Base-by-base conservation (phyloP, 495 filamentous ascomycete species). In the Penicillium bialowiezense region DNA sequence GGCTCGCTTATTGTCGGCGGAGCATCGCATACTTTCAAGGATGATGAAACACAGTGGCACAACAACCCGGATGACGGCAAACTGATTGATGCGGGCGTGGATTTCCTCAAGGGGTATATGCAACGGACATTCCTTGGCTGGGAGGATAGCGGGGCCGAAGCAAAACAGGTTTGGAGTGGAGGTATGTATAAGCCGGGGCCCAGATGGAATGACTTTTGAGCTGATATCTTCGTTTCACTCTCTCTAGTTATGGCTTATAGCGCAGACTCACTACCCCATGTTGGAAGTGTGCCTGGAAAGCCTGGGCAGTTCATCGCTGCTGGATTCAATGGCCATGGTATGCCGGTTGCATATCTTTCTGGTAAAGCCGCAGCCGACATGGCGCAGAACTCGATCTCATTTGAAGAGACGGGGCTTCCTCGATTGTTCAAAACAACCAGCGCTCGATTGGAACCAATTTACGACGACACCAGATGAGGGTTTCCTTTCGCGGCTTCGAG, bases 1-100 rank as follows among this genome's bases (percentile, higher is more conserved):
- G 79, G 89, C n/a, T 66, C 87, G 15, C 88, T 90, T 10, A 84
- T 89, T 13, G 86, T 88, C 13, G 87, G 85, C 1, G 69, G 86
- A 3, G 79, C 74, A 0, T 71, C 75, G 29, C 68, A 73, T 9
- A 26, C 53, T 72, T 58, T 60, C 60, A 19, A 78, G 77, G 55
- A 83, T 62, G 47, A 79, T 71, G 34, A 74, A 58, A 14, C 77
- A 64, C 26, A 80, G 81, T 67, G 86, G 90, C 62, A 78, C 71
- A 28, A 64, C 46, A 33, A 54, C 69, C 24, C 64, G 2, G 65
- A 73, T 43, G 80, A 90, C 55, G 55, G 68, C 7, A 71, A 65
- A 5, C 77, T 88, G 35, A 78, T 79, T 29, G 59, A 65, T 9
- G 84, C 82, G 74, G 81, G 83, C 1, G 70, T 77, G 3, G 74